Evolutionary conservation across 2,329 filamentous ascomycete species (phyloP).

Genomic region (Arthrobotrys iridis): DNA sequence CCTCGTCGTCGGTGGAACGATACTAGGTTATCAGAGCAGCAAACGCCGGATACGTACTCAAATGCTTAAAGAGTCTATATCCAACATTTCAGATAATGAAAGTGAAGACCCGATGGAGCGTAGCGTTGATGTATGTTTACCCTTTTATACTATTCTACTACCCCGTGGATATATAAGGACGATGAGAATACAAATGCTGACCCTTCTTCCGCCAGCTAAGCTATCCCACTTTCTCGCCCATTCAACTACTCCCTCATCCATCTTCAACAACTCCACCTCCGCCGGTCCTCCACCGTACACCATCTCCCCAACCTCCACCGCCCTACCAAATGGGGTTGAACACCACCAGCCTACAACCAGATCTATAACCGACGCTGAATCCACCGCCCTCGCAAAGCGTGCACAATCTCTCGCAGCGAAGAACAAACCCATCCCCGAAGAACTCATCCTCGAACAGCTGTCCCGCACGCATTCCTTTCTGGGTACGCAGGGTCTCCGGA

Average conservation of each 20-base stretch:
- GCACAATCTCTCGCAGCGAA: slow-evolving; percentile 62
- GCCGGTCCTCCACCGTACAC: slow-evolving; percentile 19
- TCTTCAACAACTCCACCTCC: background rate
- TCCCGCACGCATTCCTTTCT: slow-evolving; percentile 93
- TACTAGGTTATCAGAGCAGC: slow-evolving; percentile 72
- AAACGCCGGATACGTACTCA: slow-evolving; percentile 68
- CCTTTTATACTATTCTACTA: background rate
- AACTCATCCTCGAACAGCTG: slow-evolving; percentile 91
- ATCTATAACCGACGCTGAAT: slow-evolving; percentile 66
- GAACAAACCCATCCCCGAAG: slow-evolving; percentile 62
- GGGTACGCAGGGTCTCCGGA: slow-evolving; percentile 79
- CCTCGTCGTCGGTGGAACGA: slow-evolving; percentile 69
- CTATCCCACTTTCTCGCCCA: slow-evolving; percentile 53
- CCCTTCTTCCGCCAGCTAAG: slow-evolving; percentile 43
- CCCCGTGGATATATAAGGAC: background rate
- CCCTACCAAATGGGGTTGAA: slow-evolving; percentile 40
- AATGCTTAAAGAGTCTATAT: slow-evolving; percentile 71
- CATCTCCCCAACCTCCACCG: slow-evolving; percentile 51
- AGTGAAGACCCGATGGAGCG: slow-evolving; percentile 53
- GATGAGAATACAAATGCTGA: slow-evolving; percentile 36
- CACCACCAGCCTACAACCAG: slow-evolving; percentile 56
- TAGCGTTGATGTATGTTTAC: slow-evolving; percentile 54
- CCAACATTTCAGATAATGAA: slow-evolving; percentile 57
- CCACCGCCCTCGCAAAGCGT: slow-evolving; percentile 69
- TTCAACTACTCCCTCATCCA: slow-evolving; percentile 39